Base-by-base conservation (phyloP, 495 filamentous ascomycete genomes). In the Penicillium chermesinum region DNA sequence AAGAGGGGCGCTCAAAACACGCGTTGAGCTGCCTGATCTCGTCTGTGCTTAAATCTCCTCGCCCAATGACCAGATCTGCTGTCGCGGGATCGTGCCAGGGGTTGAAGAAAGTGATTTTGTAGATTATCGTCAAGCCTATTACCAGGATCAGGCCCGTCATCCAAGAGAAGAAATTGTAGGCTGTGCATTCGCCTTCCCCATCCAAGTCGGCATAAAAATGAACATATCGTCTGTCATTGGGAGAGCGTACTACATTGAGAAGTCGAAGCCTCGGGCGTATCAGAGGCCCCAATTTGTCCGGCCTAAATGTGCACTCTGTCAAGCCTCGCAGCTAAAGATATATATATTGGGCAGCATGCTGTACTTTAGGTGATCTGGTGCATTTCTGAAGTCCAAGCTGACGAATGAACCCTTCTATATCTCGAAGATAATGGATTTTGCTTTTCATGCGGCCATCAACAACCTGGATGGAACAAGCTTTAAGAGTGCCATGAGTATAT, bases 1-100 rank as follows among this genome's bases (percentile, higher is more conserved):
- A 65, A 3, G 46, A 5, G 0, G 57, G 57, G 30, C 38, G 47
- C 16, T 18, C 37, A 50, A 57, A 61, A 41, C 63, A 60, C n/a
- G 16, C 38, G 40, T 65, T 53, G 39, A 66, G 32, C 17, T 53
- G 22, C 22, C 35, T 35, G 14, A 66, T 59, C 46, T 62, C 60
- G 42, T 60, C 46, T 7, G 41, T 41, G 0, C 37, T 33, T 19
- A 57, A 34, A 18, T 47, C 21, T 7, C 53, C 40, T 22, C 49
- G 55, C 2, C 61, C 63, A 27, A 53, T 64, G 2, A 57, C 18
- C 18, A 56, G 33, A 45, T 66, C 58, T 2, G 55, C 61, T 2
- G 49, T 60, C 22, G 34, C 38, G 3, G 57, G 63, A 13, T 66
- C 52, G 6, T 49, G 43, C 52, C 49, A 61, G 16, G 49, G 36